Conservation (phyloP, 371 early-diverging fungal genomes). For the Cokeromyces recurvatus region DNA sequence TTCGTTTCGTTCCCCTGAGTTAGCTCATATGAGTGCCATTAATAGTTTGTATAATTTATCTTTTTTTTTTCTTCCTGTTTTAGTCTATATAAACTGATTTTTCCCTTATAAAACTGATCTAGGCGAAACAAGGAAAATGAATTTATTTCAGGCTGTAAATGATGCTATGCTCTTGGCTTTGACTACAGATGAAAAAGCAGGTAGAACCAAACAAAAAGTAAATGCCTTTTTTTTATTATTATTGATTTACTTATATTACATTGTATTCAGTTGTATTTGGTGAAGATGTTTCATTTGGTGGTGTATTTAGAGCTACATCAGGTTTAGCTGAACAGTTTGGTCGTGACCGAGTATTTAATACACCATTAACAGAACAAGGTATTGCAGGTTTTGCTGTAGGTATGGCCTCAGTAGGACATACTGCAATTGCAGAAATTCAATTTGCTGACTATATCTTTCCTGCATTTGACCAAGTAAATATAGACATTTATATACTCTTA, state of each 20-base stretch:
- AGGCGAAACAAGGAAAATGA: constrained; percentile 86
- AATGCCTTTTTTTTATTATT: background rate
- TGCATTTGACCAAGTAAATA: constrained; percentile 96
- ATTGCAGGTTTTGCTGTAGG: constrained; percentile 98
- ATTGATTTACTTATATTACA: too few species aligned
- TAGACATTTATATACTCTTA: too few species aligned
- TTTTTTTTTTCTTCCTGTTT: too few species aligned
- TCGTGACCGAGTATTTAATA: constrained; percentile 93
- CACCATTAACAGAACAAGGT: constrained; percentile 95
- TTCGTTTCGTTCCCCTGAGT: constrained; percentile 74
- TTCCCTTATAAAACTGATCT: background rate
- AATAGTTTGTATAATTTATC: constrained; percentile 45
- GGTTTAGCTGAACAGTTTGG: constrained; percentile 91
- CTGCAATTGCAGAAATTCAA: constrained; percentile 98
- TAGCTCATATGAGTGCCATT: constrained; percentile 54
- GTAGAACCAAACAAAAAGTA: constrained; percentile 13
- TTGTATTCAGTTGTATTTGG: constrained; percentile 96
- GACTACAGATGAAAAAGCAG: constrained; percentile 85
- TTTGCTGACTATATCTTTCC: constrained; percentile 98
- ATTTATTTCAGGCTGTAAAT: constrained; percentile 93
- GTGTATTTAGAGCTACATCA: constrained; percentile 95
- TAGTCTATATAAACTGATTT: background rate
- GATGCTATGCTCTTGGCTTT: constrained; percentile 90
- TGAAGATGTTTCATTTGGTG: constrained; percentile 98
- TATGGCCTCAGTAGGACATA: constrained; percentile 93